Base-by-base conservation (phyloP, 805 yeast genomes). In the Saccharomycopsis babjevae region DNA sequence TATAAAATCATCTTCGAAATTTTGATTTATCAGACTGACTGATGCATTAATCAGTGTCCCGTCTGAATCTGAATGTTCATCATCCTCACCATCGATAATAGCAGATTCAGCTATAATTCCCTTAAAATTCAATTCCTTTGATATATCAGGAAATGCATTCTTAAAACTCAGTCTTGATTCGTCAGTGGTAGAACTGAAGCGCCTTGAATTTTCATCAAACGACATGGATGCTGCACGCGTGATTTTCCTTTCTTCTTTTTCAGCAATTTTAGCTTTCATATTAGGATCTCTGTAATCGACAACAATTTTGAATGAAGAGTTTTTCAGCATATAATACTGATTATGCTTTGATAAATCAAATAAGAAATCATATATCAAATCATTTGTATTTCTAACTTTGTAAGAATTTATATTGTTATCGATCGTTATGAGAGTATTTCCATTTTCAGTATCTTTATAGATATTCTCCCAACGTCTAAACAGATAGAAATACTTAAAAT, bases 291-390 rank as follows among this genome's bases (percentile, higher is more conserved):
- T 46, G 6, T 46, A 46, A 25, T 46, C 52, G 5, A 46, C 52
- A 13, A 46, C 52, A 22, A 46, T 46, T 7, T 22, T 22, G 15
- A 46, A 46, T 11, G 52, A 46, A 11, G n/a, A 1, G 2, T 46
- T 15, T 46, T 46, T 46, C 52, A 46, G 74, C 62, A 81, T 70
- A 61, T 79, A 80, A 5, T 69, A 67, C 20, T 72, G 72, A 61
- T 81, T 80, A 66, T 76, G 80, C 1, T 59, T 67, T 2, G 70
- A 67, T 5, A 70, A 58, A 56, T 78, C 74, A 15, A 59, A 61
- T 15, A 76, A 62, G 63, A 80, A 80, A 30, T 72, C 66, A 1
- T 65, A 65, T 5, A 78, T 22, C 65, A 76, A 65, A 4, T 61
- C 62, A 5, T 68, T 66, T 3, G 73, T 64, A 32, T 57, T 50